Base-by-base conservation (phyloP, 129 eudicot genomes). In the Deinandra increscens region DNA sequence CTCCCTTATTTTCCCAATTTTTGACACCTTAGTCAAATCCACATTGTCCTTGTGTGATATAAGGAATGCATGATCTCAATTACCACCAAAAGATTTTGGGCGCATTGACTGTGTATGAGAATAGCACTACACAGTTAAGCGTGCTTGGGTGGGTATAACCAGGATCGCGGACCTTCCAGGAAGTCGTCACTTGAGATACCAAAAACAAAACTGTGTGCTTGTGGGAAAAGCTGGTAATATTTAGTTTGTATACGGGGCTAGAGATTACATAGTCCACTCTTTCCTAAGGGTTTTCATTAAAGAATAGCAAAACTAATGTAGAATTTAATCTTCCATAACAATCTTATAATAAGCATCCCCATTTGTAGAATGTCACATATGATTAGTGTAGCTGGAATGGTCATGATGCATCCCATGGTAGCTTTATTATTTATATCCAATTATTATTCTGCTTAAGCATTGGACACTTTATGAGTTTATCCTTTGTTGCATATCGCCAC, bases 401-500 rank as follows among this genome's bases (percentile, higher is more conserved):
- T 48, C 22, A 43, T 42, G 12, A 49, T 74, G 46, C 66, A 29
- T 61, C 13, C 42, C 44, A 23, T 6, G 41, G 41, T 72, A 19
- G 51, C 36, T 1, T 9, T 23, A 14, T 46, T 14, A 15, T 29
- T 45, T 2, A 22, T 14, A 72, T 61, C 3, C 66, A 48, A 7
- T 14, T 45, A 36, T 10, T 14, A 14, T 7, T 61, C 23, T 9
- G 20, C 14, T 49, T 62, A 63, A 56, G 50, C 64, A 50, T 51
- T 50, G 17, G 53, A 37, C 41, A 37, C n/a, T 34, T 17, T 49
- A 64, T 8, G 48, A 51, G 29, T 23, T 70, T 69, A 70, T 38
- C 42, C 11, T 6, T 55, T 39, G 26, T 42, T 62, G 44, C 42
- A 41, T 41, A 58, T 54, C 65, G 66, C 38, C 78, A 71, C 50